A percentile compares a stretch with the other conserved stretches of the same genome.
Conservation (phyloP, 73 alveolate genomes). For the Uronychia setigera region DNA sequence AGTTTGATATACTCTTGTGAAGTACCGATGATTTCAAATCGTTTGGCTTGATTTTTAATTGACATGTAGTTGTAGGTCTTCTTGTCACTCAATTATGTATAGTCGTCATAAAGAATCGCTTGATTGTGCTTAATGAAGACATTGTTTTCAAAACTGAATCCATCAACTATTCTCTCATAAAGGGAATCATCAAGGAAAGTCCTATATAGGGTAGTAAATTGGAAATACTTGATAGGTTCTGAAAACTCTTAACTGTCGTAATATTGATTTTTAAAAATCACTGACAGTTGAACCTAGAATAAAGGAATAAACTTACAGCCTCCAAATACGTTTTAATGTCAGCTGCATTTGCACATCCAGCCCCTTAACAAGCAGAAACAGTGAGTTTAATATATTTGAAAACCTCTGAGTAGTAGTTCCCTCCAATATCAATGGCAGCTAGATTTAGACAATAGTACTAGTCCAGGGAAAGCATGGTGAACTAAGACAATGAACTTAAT, state of each 20-base stretch:
- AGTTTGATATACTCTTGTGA: no score
- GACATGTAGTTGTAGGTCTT: neutral
- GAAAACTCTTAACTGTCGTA: neutral
- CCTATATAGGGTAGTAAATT: neutral
- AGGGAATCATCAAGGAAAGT: neutral
- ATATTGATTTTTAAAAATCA: neutral
- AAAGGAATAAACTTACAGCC: no score
- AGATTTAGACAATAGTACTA: no score
- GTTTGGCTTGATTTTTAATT: neutral
- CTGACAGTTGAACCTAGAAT: neutral
- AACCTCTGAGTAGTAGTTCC: neutral
- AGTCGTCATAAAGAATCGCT: neutral
- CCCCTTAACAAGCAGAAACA: no score
- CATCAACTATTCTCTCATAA: no score
- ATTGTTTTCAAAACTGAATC: neutral
- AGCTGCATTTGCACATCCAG: neutral
- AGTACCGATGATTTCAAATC: neutral
- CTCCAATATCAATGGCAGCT: neutral
- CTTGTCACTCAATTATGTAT: neutral
- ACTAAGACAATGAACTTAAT: no score
- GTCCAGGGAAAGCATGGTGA: neutral
- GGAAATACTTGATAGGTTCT: neutral
- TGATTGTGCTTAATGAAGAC: neutral
- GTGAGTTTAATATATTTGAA: neutral
- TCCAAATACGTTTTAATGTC: neutral